Percentiles rank a stretch among this genome's conserved stretches.
phyloP scores from a whole-genome alignment of 768 basidiomycete genomes.

The Coprinellus aureogranulatus region DNA sequence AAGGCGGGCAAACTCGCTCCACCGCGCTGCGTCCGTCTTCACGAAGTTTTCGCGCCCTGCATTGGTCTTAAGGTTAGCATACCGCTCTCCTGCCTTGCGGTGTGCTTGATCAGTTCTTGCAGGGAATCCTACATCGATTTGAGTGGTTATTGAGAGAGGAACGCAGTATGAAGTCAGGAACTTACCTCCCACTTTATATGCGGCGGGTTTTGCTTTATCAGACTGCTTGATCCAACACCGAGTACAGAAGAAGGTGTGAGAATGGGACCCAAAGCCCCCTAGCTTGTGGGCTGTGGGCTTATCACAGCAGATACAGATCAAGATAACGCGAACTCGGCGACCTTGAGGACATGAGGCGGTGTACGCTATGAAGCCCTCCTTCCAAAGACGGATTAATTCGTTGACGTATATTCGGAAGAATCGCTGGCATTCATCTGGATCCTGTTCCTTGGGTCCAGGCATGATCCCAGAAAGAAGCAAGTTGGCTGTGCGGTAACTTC shows the following conservation, averaged over 20 bases:
- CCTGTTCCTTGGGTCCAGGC: too few species aligned
- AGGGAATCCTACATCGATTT: neutral
- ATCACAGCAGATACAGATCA: conserved; percentile 34
- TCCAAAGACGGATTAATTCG: too few species aligned
- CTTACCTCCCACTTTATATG: neutral
- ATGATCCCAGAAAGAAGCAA: too few species aligned
- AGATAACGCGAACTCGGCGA: conserved; percentile 25
- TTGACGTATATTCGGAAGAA: too few species aligned
- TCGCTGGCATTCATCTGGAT: too few species aligned
- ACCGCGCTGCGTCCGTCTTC: neutral
- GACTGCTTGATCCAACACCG: conserved; percentile 29
- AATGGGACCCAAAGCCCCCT: conserved; percentile 22
- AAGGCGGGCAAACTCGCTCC: neutral
- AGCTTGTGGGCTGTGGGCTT: conserved; percentile 37
- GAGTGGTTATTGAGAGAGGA: neutral
- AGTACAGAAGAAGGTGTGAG: conserved; percentile 32
- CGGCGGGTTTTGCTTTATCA: conserved; percentile 15
- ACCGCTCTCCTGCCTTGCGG: neutral
- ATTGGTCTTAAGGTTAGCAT: neutral
- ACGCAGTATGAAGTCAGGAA: neutral
- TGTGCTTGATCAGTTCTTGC: too few species aligned
- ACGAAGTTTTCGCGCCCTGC: neutral
- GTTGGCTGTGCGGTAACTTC: too few species aligned
- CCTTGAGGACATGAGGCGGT: conserved; percentile 23
- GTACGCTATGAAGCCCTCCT: too few species aligned